These are phyloP conservation scores for Hibiscus syriacus DNA, from an alignment of 345 rosid species.

Conservation along the genomic window DNA sequence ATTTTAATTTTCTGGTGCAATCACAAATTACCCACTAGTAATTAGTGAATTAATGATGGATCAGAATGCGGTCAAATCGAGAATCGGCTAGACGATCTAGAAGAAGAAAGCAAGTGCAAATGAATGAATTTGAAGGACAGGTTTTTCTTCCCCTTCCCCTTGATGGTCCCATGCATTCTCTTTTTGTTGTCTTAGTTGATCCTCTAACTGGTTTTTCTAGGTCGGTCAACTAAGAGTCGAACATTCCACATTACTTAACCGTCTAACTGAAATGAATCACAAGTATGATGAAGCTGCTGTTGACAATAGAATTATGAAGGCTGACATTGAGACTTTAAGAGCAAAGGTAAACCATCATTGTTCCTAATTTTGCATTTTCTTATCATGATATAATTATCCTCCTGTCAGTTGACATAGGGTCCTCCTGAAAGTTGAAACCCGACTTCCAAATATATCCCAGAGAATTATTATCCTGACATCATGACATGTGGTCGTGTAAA, in stretches of 20 bases:
- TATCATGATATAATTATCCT: not conserved
- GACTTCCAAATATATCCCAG: not conserved
- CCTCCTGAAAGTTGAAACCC: not conserved
- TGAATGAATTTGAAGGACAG: slow-evolving; percentile 88
- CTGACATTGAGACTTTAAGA: slow-evolving; percentile 87
- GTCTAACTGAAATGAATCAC: slow-evolving; percentile 60
- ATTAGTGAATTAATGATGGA: slow-evolving; percentile 17
- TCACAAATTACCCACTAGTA: not conserved
- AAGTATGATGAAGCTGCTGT: slow-evolving; percentile 74
- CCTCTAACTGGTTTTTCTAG: slow-evolving; percentile 26
- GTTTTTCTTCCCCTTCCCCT: slow-evolving; percentile 23
- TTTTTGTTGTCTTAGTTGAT: not conserved
- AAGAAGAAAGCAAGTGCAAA: slow-evolving; percentile 81
- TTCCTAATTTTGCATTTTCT: not conserved
- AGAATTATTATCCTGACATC: not conserved
- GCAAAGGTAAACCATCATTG: slow-evolving; percentile 48
- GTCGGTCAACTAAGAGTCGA: slow-evolving; percentile 78
- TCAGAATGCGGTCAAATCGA: slow-evolving; percentile 93
- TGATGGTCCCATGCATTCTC: not conserved
- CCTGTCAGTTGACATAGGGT: not conserved
- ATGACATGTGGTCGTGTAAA: not conserved
- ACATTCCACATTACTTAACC: slow-evolving; percentile 56
- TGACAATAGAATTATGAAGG: slow-evolving; percentile 87
- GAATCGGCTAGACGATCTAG: slow-evolving; percentile 99
- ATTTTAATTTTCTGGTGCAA: slow-evolving; percentile 3